Percentiles rank a stretch among this genome's conserved stretches.
phyloP scores from a whole-genome alignment of 805 yeast species.

The Yarrowia deformans region DNA sequence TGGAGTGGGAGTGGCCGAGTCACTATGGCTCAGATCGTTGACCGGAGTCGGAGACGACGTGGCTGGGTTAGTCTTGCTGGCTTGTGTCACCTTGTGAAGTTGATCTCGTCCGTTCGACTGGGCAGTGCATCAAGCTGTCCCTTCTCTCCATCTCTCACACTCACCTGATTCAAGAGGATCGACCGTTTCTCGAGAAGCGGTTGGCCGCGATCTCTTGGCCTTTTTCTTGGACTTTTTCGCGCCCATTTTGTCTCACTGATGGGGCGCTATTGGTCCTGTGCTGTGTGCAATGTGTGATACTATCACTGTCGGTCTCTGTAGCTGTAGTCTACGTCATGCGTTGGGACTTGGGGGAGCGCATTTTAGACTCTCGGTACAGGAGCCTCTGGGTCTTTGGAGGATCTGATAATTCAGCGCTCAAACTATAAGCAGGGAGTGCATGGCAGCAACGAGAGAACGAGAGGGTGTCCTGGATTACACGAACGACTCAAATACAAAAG shows the following conservation, averaged over 20 bases:
- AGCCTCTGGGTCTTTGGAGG: not conserved
- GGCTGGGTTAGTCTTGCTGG: not conserved
- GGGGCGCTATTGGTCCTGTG: not conserved
- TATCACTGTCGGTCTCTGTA: no score
- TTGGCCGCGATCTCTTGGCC: constrained; percentile 39
- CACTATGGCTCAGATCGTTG: constrained; percentile 8
- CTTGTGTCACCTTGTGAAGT: not conserved
- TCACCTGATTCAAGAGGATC: constrained; percentile 25
- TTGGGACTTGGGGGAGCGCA: constrained; percentile 4
- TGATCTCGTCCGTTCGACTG: not conserved
- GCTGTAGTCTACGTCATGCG: constrained; percentile 16
- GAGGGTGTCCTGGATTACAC: no score
- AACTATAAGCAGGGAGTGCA: not conserved
- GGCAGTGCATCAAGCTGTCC: no score
- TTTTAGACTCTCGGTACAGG: constrained; percentile 1
- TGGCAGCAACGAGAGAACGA: no score
- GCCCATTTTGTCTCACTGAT: constrained; percentile 6
- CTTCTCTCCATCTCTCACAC: not conserved
- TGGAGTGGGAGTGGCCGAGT: constrained; percentile 2
- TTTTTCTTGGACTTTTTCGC: constrained; percentile 35
- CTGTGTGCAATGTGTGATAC: not conserved
- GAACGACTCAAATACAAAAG: no score
- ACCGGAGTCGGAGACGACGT: constrained; percentile 12
- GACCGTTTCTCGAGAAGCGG: not conserved
- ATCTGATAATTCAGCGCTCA: constrained; percentile 9